Conservation (phyloP, 192 early-diverging fungal genomes). For the Entomortierella beljakovae region DNA sequence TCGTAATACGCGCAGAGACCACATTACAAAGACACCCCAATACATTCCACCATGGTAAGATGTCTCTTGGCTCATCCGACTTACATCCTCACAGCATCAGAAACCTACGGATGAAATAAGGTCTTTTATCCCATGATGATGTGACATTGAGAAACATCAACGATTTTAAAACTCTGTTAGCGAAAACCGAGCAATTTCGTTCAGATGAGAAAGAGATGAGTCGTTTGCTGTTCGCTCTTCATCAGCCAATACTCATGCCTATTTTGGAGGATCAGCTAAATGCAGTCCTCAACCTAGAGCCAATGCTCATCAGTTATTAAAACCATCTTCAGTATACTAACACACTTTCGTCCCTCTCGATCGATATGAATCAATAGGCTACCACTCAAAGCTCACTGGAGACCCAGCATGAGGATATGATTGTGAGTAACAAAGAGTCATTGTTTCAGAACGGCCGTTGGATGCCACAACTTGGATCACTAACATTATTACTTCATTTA, state of each 20-base stretch:
- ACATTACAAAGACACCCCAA: neutral
- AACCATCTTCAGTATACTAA: no score
- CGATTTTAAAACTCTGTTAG: no score
- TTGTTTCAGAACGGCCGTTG: neutral
- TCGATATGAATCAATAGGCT: slow-evolving; percentile 21
- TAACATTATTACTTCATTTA: slow-evolving; percentile 1
- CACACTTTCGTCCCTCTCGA: neutral
- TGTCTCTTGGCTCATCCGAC: neutral
- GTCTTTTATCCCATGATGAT: neutral
- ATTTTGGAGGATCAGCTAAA: no score
- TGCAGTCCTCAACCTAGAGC: no score
- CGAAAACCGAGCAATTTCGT: no score
- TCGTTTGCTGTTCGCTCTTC: no score
- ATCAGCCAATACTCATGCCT: no score
- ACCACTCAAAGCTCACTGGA: slow-evolving; percentile 72
- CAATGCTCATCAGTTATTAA: no score
- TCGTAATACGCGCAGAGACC: neutral
- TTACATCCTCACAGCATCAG: neutral
- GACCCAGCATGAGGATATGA: slow-evolving; percentile 91
- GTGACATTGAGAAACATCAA: neutral
- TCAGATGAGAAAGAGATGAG: no score
- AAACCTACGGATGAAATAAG: neutral
- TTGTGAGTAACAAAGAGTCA: slow-evolving; percentile 67
- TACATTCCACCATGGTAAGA: slow-evolving; percentile 16
- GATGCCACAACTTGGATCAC: neutral